Evolutionary conservation across 306 rosid genomes (phyloP), one percentile per base, ranked within the genome.

Genomic region (Vachellia pachyceras): DNA sequence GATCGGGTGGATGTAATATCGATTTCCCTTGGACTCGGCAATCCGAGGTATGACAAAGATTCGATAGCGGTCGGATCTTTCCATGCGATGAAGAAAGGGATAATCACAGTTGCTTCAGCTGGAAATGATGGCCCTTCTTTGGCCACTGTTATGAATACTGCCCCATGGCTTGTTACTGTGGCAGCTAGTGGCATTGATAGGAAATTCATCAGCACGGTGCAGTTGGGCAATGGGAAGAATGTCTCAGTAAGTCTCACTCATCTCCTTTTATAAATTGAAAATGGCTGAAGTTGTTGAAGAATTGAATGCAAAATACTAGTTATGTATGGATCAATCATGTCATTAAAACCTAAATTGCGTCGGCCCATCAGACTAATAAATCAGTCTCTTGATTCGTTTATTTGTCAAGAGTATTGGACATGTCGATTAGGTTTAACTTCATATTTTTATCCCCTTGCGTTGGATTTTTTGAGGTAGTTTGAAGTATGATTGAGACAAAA

Each of bases 1-100:
- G 99, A 95, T 36, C 97, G 99, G 0, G 99, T 89, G 5, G 97
- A 95, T 87, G 92, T 95, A 61, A 95, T 95, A 82, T 93, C 99
- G 1, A 61, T 93, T 72, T 95, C 97, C 0, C 88, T 93, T 6
- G 95, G 95, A 23, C 97, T 97, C 74, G 95, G 89, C 10, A 14
- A 22, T n/a, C 13, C 41, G 0, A 81, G 42, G 23, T 93, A 85
- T 72, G 54, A 45, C 10, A 4, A 75, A 1, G 99, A 95, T 77
- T 47, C 77, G 4, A 89, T 93, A 44, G 83, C 95, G 4, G 77
- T 95, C 18, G 99, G 97, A 1, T 84, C 97, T 13, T 95, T 93
- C 84, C 97, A 80, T 77, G 99, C 97, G 14, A 81, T 95, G 93
- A 87, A 90, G 87, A 95, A 84, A 50, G 97, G 97, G 33, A 90